Base-by-base conservation (phyloP, 2,329 filamentous ascomycete species). In the Sporothrix phasma region DNA sequence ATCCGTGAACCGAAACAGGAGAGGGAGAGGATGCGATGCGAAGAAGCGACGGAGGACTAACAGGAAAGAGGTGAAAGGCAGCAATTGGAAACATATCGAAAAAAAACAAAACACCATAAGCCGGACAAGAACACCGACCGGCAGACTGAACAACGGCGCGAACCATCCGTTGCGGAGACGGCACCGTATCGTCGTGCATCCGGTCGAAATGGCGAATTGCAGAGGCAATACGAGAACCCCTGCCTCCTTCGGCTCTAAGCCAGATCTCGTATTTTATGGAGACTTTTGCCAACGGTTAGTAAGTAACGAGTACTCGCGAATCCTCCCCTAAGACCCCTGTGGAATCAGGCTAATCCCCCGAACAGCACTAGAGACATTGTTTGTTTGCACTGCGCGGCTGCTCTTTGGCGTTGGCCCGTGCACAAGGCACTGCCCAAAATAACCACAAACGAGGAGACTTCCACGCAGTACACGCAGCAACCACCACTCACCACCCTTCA, bases 221-320 rank as follows among this genome's bases (percentile, higher is more conserved):
- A n/a, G n/a, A n/a, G n/a, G 24, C 43, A 61, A 61, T 61, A 61
- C 58, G 58, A 61, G 58, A 43, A 58, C 22, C 58, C 58, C 43
- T 61, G 41, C 26, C 41, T 47, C 26, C 43, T 19, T 37, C 7
- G 41, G 39, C 26, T 24, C 58, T 61, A 61, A 31, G 26, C 43
- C 43, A 5, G 43, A 17, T 49, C 29, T 3, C 29, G 43, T n/a
- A 47, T 47, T 7, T 39, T 37, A 19, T 37, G 58, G 58, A 29
- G 26, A 22, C 17, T 24, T 54, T 39, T 37, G 3, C 34, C n/a
- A n/a, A n/a, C n/a, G n/a, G n/a, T n/a, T n/a, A n/a, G n/a, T n/a
- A n/a, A n/a, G n/a, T n/a, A n/a, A n/a, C n/a, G 37, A 3, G n/a
- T 19, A 2, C 3, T 15, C 22, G 24, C 19, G 11, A 19, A 10